These are phyloP conservation scores for Ocimum tenuiflorum DNA, from an alignment of 257 asterid species.

Conservation along the genomic window DNA sequence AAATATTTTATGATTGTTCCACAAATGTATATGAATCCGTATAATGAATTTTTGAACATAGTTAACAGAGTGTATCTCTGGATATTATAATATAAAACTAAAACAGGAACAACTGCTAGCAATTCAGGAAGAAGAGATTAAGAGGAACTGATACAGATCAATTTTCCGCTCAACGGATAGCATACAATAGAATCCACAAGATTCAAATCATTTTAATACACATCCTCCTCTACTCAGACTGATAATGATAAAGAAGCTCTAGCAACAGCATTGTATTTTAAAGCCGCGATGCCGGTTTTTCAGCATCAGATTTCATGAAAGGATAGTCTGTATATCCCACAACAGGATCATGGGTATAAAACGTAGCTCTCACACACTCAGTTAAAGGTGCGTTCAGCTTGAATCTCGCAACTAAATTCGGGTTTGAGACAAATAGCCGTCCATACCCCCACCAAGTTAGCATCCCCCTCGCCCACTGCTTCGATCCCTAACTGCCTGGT, in stretches of 20 bases:
- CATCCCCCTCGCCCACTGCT: conserved; percentile 47
- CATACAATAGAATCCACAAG: no score
- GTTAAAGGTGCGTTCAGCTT: conserved; percentile 45
- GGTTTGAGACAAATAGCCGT: conserved; percentile 53
- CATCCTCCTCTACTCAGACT: no score
- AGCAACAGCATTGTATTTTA: neutral
- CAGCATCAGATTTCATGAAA: conserved; percentile 23
- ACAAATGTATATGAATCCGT: no score
- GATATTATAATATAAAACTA: no score
- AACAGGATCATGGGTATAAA: conserved; percentile 59
- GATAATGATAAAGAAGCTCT: neutral
- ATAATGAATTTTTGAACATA: no score
- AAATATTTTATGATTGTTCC: no score
- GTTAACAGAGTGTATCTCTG: no score
- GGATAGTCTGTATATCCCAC: conserved; percentile 68
- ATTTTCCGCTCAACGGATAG: neutral
- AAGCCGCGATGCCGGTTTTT: conserved; percentile 27
- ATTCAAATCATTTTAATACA: neutral
- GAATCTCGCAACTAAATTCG: conserved; percentile 53
- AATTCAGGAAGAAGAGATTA: neutral
- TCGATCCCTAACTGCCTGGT: conserved; percentile 52
- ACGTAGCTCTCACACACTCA: conserved; percentile 49
- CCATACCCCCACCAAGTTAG: conserved; percentile 64
- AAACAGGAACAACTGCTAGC: no score
- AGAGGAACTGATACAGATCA: neutral